These are phyloP conservation scores for Carex pumila DNA, from an alignment of 176 grass and related monocot genomes.

Conservation along the genomic window DNA sequence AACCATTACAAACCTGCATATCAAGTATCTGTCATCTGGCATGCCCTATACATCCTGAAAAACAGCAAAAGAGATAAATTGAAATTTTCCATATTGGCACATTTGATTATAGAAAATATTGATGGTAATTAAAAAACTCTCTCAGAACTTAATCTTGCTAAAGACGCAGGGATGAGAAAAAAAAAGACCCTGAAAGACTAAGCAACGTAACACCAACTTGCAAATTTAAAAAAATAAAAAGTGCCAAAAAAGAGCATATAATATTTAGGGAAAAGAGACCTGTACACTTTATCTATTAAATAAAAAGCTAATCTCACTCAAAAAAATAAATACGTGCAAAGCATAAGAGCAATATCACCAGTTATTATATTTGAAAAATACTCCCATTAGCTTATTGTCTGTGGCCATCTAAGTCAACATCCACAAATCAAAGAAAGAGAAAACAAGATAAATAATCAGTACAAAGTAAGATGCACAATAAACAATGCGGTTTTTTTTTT, in stretches of 20 bases:
- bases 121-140: background rate
- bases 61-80: background rate
- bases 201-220: conserved; percentile 1
- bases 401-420: conserved; percentile 7
- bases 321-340: background rate
- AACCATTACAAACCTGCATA: conserved; percentile 15
- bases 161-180: background rate
- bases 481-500: background rate
- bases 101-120: background rate
- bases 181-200: background rate
- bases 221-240: background rate
- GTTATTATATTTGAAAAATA: background rate
- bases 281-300: background rate
- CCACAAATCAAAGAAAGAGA: conserved; percentile 13
- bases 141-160: conserved; percentile 1
- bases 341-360: conserved; percentile 2
- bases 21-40: conserved; percentile 20
- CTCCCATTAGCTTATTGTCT: background rate
- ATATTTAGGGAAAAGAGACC: background rate
- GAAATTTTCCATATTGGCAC: background rate
- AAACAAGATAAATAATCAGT: background rate
- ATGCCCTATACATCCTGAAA: conserved; percentile 27
- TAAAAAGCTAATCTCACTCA: background rate
- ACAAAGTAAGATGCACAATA: background rate
- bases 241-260: background rate